Percentiles rank a stretch among this genome's conserved stretches.
These are phyloP conservation scores for Puccinia polysora DNA, from an alignment of 1,284 basidiomycete species.

Conservation along the genomic window DNA sequence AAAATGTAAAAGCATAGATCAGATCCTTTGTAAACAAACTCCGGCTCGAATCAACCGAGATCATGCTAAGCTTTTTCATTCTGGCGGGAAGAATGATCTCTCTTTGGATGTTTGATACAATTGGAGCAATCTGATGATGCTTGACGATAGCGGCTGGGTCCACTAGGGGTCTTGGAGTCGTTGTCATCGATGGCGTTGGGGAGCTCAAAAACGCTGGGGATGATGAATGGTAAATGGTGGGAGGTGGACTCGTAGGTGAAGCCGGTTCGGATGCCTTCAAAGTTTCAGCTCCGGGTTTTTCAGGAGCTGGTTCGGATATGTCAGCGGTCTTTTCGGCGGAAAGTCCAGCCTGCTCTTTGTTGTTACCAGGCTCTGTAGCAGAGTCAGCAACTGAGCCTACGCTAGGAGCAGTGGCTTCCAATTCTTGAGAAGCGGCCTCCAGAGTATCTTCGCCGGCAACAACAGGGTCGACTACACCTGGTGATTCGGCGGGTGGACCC, in stretches of 20 bases:
- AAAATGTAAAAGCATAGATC: neutral
- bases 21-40: constrained; percentile 15
- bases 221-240: neutral
- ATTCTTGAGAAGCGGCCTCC: neutral
- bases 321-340: no score
- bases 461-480: no score
- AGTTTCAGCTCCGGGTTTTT: no score
- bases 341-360: no score
- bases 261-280: no score
- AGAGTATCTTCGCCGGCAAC: no score
- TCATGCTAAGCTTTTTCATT: constrained; percentile 29
- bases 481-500: neutral
- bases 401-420: neutral
- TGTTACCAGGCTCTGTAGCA: no score
- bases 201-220: neutral
- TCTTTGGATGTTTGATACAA: constrained; percentile 32
- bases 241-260: no score
- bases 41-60: neutral
- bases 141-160: neutral
- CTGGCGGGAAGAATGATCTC: constrained; percentile 33
- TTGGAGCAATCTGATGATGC: constrained; percentile 4
- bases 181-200: constrained; percentile 21
- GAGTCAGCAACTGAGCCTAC: no score
- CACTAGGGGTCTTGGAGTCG: constrained; percentile 13
- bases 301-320: neutral